Conservation (phyloP, 2,329 filamentous ascomycete genomes). For the Aureobasidium sp. region DNA sequence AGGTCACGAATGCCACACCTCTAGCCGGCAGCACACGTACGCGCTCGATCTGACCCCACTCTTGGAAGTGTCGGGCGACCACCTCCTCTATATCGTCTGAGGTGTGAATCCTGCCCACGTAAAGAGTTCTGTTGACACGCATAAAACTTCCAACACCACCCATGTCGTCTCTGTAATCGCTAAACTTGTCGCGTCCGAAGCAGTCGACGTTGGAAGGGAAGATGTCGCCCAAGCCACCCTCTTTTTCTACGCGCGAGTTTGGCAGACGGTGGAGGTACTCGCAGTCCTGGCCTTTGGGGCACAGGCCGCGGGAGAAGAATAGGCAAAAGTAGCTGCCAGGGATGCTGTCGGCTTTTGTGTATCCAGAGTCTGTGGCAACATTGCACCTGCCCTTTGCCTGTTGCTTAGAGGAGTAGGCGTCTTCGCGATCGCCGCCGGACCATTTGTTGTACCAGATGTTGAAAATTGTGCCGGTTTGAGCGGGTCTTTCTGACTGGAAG, state of each 20-base stretch:
- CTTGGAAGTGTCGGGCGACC: constrained; percentile 87
- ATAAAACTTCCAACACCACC: constrained; percentile 87
- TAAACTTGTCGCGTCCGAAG: constrained; percentile 87
- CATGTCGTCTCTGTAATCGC: constrained; percentile 95
- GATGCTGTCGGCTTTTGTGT: constrained; percentile 43
- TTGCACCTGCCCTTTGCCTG: constrained; percentile 82
- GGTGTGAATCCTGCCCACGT: constrained; percentile 89
- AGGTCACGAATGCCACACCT: constrained; percentile 93
- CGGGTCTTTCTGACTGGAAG: constrained; percentile 75
- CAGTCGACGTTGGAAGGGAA: constrained; percentile 94
- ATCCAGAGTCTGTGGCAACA: constrained; percentile 58
- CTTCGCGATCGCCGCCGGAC: constrained; percentile 90
- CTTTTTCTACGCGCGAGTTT: constrained; percentile 37
- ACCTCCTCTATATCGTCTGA: constrained; percentile 96
- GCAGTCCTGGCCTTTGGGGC: constrained; percentile 86
- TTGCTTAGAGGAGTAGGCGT: constrained; percentile 78
- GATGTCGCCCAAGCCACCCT: constrained; percentile 62
- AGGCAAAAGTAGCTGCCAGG: constrained; percentile 80
- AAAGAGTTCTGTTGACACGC: constrained; percentile 88
- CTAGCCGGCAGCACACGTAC: constrained; percentile 77
- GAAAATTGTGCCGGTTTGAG: constrained; percentile 90
- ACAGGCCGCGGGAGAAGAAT: constrained; percentile 76
- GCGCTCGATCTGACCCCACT: constrained; percentile 91
- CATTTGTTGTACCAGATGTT: constrained; percentile 99
- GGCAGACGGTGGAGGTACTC: constrained; percentile 89